Base-by-base conservation (phyloP, 805 yeast species). In the Candida rishiriensis region DNA sequence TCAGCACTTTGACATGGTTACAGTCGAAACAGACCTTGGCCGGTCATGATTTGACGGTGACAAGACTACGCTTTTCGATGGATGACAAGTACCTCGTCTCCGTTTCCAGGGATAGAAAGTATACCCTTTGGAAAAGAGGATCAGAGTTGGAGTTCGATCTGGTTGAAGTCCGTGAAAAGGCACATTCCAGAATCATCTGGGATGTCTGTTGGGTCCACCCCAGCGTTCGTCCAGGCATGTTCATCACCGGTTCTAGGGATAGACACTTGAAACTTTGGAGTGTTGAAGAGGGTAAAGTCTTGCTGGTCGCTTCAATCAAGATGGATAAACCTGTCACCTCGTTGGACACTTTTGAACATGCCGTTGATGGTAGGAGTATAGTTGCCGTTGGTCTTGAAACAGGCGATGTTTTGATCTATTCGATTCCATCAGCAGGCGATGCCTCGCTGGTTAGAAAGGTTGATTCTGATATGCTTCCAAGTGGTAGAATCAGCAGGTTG, bases 171-270 rank as follows among this genome's bases (percentile, higher is more conserved):
- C 54, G 60, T 65, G 78, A 78, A 31, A 88, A 85, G 60, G 97
- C 97, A 0, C 99, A 95, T 59, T 64, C 84, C 2, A 79, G 97
- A 64, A 91, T 93, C 55, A 79, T 93, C 36, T 95, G 99, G 99
- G 98, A 93, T 66, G 83, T 91, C 60, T 77, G 85, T 33, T 93
- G 97, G 96, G 69, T 82, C 3, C 73, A 53, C 13, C 32, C 44
- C 3, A 51, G 54, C 11, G 69, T 82, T 4, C 73, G 53, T n/a
- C 32, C 44, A 3, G 51, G 54, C 11, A 60, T 61, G n/a, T 90
- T 91, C 57, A 58, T 86, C n/a, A 90, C 97, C 1, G 91, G 81
- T 0, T 83, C 96, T 1, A 78, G 99, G 62, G 99, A 93, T 61
- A 86, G 79, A 59, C 71, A 75, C 8, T 63, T 90, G 41, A 87